Conservation (phyloP, 495 filamentous ascomycete species). For the Neurospora sp. region DNA sequence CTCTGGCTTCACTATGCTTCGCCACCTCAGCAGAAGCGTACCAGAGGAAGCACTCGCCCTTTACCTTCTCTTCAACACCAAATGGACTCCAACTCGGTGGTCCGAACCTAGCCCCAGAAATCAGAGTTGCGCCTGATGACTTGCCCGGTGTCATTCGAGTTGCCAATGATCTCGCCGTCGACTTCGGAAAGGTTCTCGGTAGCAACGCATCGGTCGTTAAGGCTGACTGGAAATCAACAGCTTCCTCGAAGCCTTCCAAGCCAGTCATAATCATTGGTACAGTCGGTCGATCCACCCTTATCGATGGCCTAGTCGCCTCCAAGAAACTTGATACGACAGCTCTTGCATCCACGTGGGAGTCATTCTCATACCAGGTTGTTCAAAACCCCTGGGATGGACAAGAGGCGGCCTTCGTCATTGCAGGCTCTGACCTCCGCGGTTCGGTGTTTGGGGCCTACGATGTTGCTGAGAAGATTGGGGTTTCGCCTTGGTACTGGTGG, state of each 20-base stretch:
- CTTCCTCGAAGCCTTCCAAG: slow-evolving; percentile 15
- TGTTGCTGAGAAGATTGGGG: slow-evolving; percentile 54
- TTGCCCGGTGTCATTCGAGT: slow-evolving; percentile 39
- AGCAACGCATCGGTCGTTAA: slow-evolving; percentile 23
- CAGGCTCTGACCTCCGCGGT: slow-evolving; percentile 50
- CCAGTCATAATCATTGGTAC: slow-evolving; percentile 42
- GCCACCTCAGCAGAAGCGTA: slow-evolving; percentile 2
- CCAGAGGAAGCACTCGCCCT: slow-evolving; percentile 9
- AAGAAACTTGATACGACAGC: slow-evolving; percentile 39
- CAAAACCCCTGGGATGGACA: slow-evolving; percentile 37
- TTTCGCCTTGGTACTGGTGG: slow-evolving; percentile 57
- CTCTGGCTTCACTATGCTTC: slow-evolving; percentile 1
- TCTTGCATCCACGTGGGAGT: slow-evolving; percentile 51
- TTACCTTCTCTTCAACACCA: slow-evolving; percentile 12
- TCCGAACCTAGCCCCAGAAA: slow-evolving; percentile 15
- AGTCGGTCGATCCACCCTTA: slow-evolving; percentile 36
- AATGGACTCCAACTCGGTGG: slow-evolving; percentile 17
- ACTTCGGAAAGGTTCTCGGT: slow-evolving; percentile 44
- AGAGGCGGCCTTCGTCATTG: slow-evolving; percentile 46
- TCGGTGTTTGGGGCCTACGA: slow-evolving; percentile 55
- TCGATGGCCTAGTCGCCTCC: slow-evolving; percentile 34
- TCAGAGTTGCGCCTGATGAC: slow-evolving; percentile 26
- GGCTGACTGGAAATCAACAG: slow-evolving; percentile 17
- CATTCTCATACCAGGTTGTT: slow-evolving; percentile 44
- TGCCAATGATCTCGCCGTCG: slow-evolving; percentile 36